Evolutionary conservation across 108 stramenopile genomes (phyloP), one percentile per base, ranked within the genome.

Genomic region (Conticribra guillardii): DNA sequence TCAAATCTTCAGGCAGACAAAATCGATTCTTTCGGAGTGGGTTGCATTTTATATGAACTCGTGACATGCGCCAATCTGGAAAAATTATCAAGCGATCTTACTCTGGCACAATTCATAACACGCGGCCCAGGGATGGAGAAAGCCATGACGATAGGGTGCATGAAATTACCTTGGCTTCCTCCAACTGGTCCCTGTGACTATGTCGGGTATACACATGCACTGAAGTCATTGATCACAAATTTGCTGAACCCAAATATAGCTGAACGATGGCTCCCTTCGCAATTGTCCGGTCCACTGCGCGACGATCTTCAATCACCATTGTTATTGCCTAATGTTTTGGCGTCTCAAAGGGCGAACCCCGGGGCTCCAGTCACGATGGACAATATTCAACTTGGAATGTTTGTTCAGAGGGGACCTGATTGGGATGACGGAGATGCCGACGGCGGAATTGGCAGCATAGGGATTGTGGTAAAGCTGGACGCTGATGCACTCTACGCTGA

Each of bases 351-450:
- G 23, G 46, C 76, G 4, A n/a, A 16, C 2, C 66, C 76, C 3
- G 81, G 81, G 5, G 76, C 54, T 57, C 46, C 59, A 18, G 66
- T 82, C 17, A 73, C 81, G 17, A 62, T 82, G 3, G 81, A 82
- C 66, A 78, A 78, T 54, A 57, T 82, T 47, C 81, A 82, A 24
- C 76, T 82, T 48, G 81, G 81, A 24, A 78, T 82, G 81, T 68
- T 82, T 54, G 64, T 77, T 8, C 81, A 82, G 33, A 37, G 71
- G 19, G 81, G 81, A 9, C 46, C 17, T 16, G 71, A 82, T 51
- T 76, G 75, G 75, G 44, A 46, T 48, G 74, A 75, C 19, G 60
- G 70, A 3, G 71, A 82, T 41, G 41, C 27, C n/a, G 81, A 82
- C 64, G 80, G 80, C 15, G 64, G 71, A 0, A 30, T 44, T 11